Conservation (phyloP, 169 alveolate genomes). For the Perkinsus chesapeaki region DNA sequence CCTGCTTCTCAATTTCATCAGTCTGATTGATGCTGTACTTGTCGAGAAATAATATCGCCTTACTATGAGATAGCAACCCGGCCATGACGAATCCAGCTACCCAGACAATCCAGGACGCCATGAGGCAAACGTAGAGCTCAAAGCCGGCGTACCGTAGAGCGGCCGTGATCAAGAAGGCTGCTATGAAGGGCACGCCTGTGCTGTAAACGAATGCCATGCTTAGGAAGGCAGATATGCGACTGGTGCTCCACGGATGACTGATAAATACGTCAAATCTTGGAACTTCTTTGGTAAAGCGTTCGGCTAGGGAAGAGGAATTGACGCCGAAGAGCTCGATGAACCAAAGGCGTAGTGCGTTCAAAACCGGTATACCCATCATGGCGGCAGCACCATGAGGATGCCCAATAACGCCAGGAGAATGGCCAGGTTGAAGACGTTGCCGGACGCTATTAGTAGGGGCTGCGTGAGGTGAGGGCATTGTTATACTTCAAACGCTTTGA, state of each 20-base stretch:
- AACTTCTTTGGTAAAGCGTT: neutral
- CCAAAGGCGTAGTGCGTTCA: neutral
- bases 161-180: neutral
- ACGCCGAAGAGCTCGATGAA: neutral
- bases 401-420: neutral
- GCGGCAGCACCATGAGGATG: neutral
- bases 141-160: neutral
- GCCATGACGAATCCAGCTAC: neutral
- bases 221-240: neutral
- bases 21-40: neutral
- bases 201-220: neutral
- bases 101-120: neutral
- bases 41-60: neutral
- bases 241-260: neutral
- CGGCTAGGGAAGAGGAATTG: neutral
- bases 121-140: neutral
- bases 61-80: neutral
- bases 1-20: neutral
- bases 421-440: neutral
- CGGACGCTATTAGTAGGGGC: no score
- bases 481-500: no score
- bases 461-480: no score
- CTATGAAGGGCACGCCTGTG: neutral
- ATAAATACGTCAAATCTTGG: neutral
- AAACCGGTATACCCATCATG: neutral